These are phyloP conservation scores for Erythrophleum fordii DNA, from an alignment of 306 rosid species.

Conservation along the genomic window DNA sequence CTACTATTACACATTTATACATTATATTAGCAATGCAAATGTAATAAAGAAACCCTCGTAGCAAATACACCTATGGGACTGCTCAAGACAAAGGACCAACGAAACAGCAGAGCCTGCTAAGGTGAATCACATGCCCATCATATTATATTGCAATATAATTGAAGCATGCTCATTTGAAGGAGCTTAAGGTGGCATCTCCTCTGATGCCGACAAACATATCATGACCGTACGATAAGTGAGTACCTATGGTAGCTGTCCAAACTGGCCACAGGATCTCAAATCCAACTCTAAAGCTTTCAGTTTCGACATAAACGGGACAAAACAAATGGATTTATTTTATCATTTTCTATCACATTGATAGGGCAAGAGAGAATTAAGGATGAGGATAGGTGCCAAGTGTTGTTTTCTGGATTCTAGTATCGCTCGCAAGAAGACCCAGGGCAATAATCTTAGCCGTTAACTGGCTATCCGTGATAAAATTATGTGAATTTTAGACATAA, in stretches of 20 bases:
- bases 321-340: constrained; percentile 19
- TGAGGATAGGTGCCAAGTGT: constrained; percentile 31
- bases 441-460: constrained; percentile 47
- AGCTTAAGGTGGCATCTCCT: constrained; percentile 39
- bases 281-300: neutral
- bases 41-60: neutral
- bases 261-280: constrained; percentile 48
- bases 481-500: neutral
- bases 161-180: constrained; percentile 24
- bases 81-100: constrained; percentile 56
- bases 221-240: constrained; percentile 56
- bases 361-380: constrained; percentile 33
- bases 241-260: constrained; percentile 45
- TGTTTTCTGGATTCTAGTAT: constrained; percentile 35
- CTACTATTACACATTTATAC: neutral
- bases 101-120: constrained; percentile 55
- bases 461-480: constrained; percentile 43
- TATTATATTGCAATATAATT: constrained; percentile 18
- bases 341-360: constrained; percentile 24
- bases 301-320: constrained; percentile 33
- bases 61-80: constrained; percentile 19
- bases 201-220: constrained; percentile 61
- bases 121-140: constrained; percentile 60
- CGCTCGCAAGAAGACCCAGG: constrained; percentile 43
- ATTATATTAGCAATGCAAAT: neutral